Base-by-base conservation (phyloP, 2,329 filamentous ascomycete genomes). In the Phoma sp. region DNA sequence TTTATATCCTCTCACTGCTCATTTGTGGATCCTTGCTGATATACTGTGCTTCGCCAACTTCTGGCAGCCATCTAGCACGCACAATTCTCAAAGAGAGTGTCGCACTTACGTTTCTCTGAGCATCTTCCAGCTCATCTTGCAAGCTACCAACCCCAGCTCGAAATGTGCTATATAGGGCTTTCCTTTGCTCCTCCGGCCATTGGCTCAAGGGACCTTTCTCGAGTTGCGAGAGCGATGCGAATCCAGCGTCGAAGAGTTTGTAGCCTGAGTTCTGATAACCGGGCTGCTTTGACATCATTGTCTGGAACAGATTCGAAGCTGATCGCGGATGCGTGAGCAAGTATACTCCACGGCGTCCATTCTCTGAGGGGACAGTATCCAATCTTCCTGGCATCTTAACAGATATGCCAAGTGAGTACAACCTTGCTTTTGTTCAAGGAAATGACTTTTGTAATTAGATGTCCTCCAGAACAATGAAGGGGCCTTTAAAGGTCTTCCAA, bases 291-390 rank as follows among this genome's bases (percentile, higher is more conserved):
- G 55, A 33, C 61, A 64, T 58, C 60, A 61, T 64, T 3, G 52
- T 61, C 36, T 61, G 60, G 46, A 64, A 64, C 33, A 62, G 30
- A 32, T 62, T 62, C 18, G 58, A 62, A 1, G 60, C 61, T 5
- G 60, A 59, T n/a, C 61, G 55, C 5, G 58, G 61, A 35, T 62
- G 52, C 14, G 61, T 61, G 11, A 64, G 51, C 22, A 62, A 52
- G 22, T 61, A 64, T 23, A 64, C 52, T 2, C 61, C 60, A 4
- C 43, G 49, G 10, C 48, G 32, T 3, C 37, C 33, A 9, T 47
- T 24, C 38, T 13, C 24, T 27, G 36, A 9, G 10, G n/a, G 23
- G 6, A 39, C 42, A 1, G 48, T 42, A n/a, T 58, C 35, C 8
- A 56, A 24, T 23, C 11, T 25, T 10, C 37, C 24, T 23, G 27